Base-by-base conservation (phyloP, 2,329 filamentous ascomycete species). In the Penicillium sp. region DNA sequence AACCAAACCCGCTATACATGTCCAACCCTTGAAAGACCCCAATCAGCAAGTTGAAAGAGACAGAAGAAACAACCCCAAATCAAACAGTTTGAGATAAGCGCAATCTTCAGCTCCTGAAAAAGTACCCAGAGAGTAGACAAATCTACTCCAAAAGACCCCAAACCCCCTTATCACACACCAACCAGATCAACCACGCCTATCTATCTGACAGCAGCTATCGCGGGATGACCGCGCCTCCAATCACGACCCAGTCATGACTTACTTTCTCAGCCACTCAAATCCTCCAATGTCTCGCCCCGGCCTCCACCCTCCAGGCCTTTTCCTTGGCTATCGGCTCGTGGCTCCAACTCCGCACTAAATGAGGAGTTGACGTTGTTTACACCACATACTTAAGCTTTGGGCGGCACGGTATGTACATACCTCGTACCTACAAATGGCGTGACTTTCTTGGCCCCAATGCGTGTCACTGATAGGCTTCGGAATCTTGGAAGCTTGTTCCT, bases 101-200 rank as follows among this genome's bases (percentile, higher is more conserved):
- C 19, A 22, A 13, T 22, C 35, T 5, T 31, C 29, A 39, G 8
- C 16, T 2, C 35, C n/a, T 19, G 16, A 11, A 39, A 39, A 16
- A n/a, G 14, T 37, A 3, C 16, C 16, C 8, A 3, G 7, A 35
- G 14, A 35, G 4, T 14, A 31, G 3, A n/a, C 2, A 16, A 9
- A 19, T 39, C 14, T 48, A 48, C 46, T 31, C 46, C 27, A 24
- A 48, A 5, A 16, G 24, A 35, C 46, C 27, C 29, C 46, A 48
- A 35, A 11, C 16, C 39, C 26, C 31, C 44, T 46, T 53, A 29
- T 37, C 33, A 53, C 51, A 47, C 44, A 46, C 52, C 52, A 54
- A 54, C 52, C 52, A n/a, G 44, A 54, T 21, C 31, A 9, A 26
- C 11, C 13, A 53, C 44, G 26, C 45, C 52, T 54, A 54, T 55